These are phyloP conservation scores for Saccharum spontaneum DNA, from an alignment of 176 grass and related monocot species.

Conservation along the genomic window DNA sequence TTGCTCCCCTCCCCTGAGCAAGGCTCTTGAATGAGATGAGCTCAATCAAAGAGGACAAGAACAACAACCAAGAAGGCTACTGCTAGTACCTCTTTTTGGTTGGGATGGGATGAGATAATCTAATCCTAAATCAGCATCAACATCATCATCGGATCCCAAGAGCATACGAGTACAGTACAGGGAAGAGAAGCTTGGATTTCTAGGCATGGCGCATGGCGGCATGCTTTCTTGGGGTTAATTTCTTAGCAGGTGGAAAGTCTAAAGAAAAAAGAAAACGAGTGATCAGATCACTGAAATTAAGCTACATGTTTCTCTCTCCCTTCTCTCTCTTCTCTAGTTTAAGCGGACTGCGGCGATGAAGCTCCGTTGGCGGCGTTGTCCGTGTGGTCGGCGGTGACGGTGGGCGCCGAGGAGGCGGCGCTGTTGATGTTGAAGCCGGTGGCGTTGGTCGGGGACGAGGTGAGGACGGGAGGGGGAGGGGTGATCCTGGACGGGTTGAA, in stretches of 20 bases:
- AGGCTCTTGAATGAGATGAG: background rate
- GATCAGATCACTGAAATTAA: slow-evolving; percentile 50
- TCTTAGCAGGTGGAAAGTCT: slow-evolving; percentile 43
- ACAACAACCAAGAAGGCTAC: slow-evolving; percentile 41
- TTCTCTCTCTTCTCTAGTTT: slow-evolving; percentile 18
- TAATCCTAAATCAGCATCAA: slow-evolving; percentile 49
- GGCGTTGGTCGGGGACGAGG: slow-evolving; percentile 25
- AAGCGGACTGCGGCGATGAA: slow-evolving; percentile 47
- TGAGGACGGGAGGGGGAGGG: slow-evolving; percentile 9
- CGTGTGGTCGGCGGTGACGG: slow-evolving; percentile 10
- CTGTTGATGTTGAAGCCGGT: slow-evolving; percentile 55
- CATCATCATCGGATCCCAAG: slow-evolving; percentile 52
- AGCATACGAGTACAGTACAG: background rate
- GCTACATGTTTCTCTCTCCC: slow-evolving; percentile 40
- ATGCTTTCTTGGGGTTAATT: slow-evolving; percentile 60
- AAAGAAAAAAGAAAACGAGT: slow-evolving; percentile 30
- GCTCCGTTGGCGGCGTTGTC: slow-evolving; percentile 38
- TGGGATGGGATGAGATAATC: slow-evolving; percentile 46
- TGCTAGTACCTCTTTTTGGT: slow-evolving; percentile 7
- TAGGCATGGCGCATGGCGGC: slow-evolving; percentile 36
- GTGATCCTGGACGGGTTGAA: slow-evolving; percentile 28
- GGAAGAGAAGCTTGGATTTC: slow-evolving; percentile 34
- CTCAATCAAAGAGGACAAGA: slow-evolving; percentile 26
- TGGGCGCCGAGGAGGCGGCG: background rate
- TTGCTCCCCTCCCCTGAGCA: slow-evolving; percentile 7